Evolutionary conservation across 2,329 filamentous ascomycete genomes (phyloP).

Genomic region (Botrytis pseudocinerea): DNA sequence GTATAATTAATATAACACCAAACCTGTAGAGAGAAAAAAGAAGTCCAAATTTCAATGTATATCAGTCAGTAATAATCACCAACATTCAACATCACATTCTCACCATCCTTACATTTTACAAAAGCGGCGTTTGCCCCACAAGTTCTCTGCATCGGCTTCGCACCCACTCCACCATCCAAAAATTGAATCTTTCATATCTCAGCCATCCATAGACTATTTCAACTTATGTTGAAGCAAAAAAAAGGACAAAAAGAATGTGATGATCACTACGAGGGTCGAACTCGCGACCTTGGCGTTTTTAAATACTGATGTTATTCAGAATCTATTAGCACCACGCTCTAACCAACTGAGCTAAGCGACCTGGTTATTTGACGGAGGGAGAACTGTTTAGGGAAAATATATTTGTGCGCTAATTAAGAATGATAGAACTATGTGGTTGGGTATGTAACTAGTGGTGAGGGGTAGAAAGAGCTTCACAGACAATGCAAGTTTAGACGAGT

Average conservation of each 20-base stretch:
- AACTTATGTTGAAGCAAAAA: not conserved
- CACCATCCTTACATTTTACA: not conserved
- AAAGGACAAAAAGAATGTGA: not conserved
- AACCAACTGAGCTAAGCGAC: no score
- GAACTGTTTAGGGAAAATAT: fast-evolving
- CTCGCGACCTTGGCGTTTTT: not conserved
- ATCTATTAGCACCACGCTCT: not conserved
- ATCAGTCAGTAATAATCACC: no score
- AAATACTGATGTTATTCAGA: no score
- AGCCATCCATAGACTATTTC: not conserved
- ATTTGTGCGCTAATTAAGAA: fast-evolving
- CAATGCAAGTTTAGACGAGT: not conserved
- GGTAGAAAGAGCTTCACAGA: no score
- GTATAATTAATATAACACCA: no score
- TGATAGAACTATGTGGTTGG: no score
- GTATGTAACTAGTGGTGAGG: no score
- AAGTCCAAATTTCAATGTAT: no score
- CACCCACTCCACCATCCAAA: not conserved
- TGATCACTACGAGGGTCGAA: constrained; percentile 2
- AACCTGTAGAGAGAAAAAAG: no score
- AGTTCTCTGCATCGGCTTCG: not conserved
- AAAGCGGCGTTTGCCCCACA: not conserved
- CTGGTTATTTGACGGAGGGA: no score
- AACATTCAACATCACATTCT: no score
- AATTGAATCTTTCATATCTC: not conserved